Evolutionary conservation across 352 stramenopile genomes (phyloP), one percentile per base, ranked within the genome.

Genomic region (Pythium brassicae): DNA sequence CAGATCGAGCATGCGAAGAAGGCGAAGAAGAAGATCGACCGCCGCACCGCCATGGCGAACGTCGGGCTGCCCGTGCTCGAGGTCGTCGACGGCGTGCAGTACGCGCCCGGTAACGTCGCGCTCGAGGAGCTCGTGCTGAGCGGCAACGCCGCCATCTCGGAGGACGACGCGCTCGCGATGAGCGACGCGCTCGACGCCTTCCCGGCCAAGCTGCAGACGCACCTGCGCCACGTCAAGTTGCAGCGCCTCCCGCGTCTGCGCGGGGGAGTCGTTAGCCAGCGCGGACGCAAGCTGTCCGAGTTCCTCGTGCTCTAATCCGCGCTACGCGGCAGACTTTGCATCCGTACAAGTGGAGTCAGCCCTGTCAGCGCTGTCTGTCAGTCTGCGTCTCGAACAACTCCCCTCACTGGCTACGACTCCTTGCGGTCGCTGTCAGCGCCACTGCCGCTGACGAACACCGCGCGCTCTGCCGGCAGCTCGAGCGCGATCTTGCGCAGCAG

Each of bases 11-110:
- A 81, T 15, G 78, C 81, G 42, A 94, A 93, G 61, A 93, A 90
- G 59, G 71, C 77, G 37, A 92, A 88, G 56, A 90, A 91, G 70
- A 91, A 92, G 50, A 71, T 87, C 34, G 77, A 92, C 48, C 76
- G 78, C 4, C 43, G 61, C 8, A 68, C 71, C 3, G 69, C 65
- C 14, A 77, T 91, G 54, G 50, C 68, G 42, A 71, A 81, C 19
- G 61, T 92, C 0, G 76, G 83, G 5, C 61, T 94, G 9, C 74
- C 78, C 7, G 61, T 82, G 6, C 63, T 89, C 3, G 76, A 90
- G 49, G 75, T 50, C 9, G 48, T 84, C 19, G 65, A 88, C 42
- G 75, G 76, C 9, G 65, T 86, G 3, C 68, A 77, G 51, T 86
- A 76, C 55, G 79, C 76, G 5, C 49, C 66, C 15, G 83, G 83